Percentiles rank a stretch among this genome's conserved stretches.
These are phyloP conservation scores for thale cress (Arabidopsis thaliana) DNA, from an alignment of 345 rosid genomes.

Conservation along the genomic window TAIR10.1 NC_003074.8:3102001-3102500, in stretches of 20 bases:
- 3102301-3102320: slow-evolving; percentile 42
- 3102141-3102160: slow-evolving; percentile 43
- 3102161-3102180: slow-evolving; percentile 31
- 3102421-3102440: neutral
- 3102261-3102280: slow-evolving; percentile 5
- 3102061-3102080: neutral
- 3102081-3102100: neutral
- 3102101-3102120: neutral
- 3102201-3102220: neutral
- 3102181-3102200: slow-evolving; percentile 1
- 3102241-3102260: slow-evolving; percentile 9
- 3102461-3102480: slow-evolving; percentile 52
- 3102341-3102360: slow-evolving; percentile 35
- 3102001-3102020: neutral
- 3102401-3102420: slow-evolving; percentile 7
- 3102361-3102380: slow-evolving; percentile 18
- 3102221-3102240: slow-evolving; percentile 1
- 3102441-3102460: neutral
- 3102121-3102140: slow-evolving; percentile 25
- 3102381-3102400: neutral
- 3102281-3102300: slow-evolving; percentile 29
- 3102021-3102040: too few relatives aligned
- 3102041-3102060: too few relatives aligned
- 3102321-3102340: slow-evolving; percentile 37
- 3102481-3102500: slow-evolving; percentile 50